A percentile compares a stretch with the other conserved stretches of the same genome.
Evolutionary conservation across 768 basidiomycete species (phyloP).

Genomic region (Leucogyrophana mollusca): DNA sequence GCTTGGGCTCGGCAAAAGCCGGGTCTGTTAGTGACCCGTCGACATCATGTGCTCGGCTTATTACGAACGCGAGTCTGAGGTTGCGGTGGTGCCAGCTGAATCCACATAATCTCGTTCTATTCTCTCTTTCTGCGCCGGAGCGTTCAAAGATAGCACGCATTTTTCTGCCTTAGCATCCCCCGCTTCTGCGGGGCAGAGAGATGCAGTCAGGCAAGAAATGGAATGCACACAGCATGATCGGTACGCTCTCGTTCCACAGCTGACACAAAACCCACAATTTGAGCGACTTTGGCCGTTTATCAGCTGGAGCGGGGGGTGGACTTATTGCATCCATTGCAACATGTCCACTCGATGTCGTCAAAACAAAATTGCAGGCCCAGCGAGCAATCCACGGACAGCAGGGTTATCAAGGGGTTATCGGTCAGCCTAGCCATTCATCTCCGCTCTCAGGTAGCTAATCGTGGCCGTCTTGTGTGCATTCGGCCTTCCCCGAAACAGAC

Average conservation of each 20-base stretch:
- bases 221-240: slow-evolving; percentile 81
- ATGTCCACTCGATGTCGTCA: slow-evolving; percentile 96
- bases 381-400: slow-evolving; percentile 62
- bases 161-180: slow-evolving; percentile 27
- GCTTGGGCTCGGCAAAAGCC: slow-evolving; percentile 3
- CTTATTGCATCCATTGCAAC: slow-evolving; percentile 91
- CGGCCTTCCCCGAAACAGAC: slow-evolving; percentile 34
- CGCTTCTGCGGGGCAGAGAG: slow-evolving; percentile 63
- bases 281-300: slow-evolving; percentile 9
- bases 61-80: no score
- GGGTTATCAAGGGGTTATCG: slow-evolving; percentile 75
- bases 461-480: slow-evolving; percentile 14
- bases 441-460: slow-evolving; percentile 16
- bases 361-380: slow-evolving; percentile 98
- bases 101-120: no score
- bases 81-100: no score
- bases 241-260: slow-evolving; percentile 38
- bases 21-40: background rate
- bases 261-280: slow-evolving; percentile 3
- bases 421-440: slow-evolving; percentile 40
- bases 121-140: background rate
- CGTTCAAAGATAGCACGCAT: background rate
- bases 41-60: no score
- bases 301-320: slow-evolving; percentile 95
- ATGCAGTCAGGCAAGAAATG: slow-evolving; percentile 68